These are phyloP conservation scores for Argentina anserina DNA, from an alignment of 306 rosid species.

Conservation along the genomic window DNA sequence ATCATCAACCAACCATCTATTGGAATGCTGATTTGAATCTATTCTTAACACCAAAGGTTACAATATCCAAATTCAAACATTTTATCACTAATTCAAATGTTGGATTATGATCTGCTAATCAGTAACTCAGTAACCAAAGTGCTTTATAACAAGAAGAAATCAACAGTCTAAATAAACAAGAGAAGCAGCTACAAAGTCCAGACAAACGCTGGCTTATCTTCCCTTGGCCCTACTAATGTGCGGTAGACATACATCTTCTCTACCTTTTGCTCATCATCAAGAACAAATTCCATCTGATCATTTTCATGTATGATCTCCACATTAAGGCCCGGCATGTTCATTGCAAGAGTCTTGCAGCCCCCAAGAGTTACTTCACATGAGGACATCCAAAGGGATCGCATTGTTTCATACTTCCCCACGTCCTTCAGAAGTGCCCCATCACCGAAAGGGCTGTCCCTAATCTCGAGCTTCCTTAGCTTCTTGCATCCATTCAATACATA, in stretches of 20 bases:
- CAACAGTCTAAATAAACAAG: neutral
- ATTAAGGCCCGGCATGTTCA: conserved; percentile 74
- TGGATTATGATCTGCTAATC: conserved; percentile 41
- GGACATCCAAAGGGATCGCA: conserved; percentile 99
- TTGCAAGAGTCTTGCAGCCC: conserved; percentile 69
- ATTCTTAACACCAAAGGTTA: conserved; percentile 28
- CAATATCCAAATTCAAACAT: conserved; percentile 25
- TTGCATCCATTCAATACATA: conserved; percentile 88
- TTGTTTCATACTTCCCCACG: conserved; percentile 96
- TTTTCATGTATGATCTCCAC: conserved; percentile 81
- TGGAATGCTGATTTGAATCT: conserved; percentile 7
- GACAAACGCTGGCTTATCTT: conserved; percentile 84
- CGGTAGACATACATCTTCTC: conserved; percentile 91
- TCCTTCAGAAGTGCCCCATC: conserved; percentile 69
- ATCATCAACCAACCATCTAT: neutral
- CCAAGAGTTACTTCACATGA: conserved; percentile 78
- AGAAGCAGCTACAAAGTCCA: conserved; percentile 67
- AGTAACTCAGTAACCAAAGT: conserved; percentile 53
- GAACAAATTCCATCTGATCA: conserved; percentile 37
- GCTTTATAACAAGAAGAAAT: conserved; percentile 31
- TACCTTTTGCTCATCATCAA: conserved; percentile 52
- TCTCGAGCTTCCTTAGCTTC: conserved; percentile 94
- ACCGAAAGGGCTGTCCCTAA: conserved; percentile 86
- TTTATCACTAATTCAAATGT: conserved; percentile 17
- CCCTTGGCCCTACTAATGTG: conserved; percentile 65